Evolutionary conservation across 2,329 filamentous ascomycete species (phyloP).

Genomic region (Pestalotiopsis sp.): DNA sequence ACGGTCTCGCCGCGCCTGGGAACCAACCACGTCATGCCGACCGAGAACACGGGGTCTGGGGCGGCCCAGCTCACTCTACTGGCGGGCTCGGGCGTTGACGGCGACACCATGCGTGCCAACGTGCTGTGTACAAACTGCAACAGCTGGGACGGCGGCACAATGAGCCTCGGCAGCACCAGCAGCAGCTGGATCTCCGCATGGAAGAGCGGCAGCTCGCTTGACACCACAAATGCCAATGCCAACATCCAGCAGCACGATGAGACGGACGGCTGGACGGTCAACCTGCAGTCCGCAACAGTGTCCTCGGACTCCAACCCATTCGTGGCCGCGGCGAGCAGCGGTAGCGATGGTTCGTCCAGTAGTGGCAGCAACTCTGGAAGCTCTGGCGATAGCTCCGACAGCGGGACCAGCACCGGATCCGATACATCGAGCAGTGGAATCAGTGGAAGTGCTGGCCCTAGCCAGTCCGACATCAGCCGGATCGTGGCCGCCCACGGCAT

Average conservation of each 20-base stretch:
- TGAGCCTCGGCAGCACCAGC: conserved; percentile 43
- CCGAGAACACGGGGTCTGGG: conserved; percentile 39
- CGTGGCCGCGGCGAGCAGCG: conserved; percentile 21
- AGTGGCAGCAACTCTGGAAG: conserved; percentile 18
- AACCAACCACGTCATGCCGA: conserved; percentile 49
- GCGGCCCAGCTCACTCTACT: conserved; percentile 54
- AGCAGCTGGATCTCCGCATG: conserved; percentile 58
- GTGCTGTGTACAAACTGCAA: conserved; percentile 57
- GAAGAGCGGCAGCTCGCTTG: conserved; percentile 48
- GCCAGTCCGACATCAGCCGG: conserved; percentile 17
- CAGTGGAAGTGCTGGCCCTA: conserved; percentile 15
- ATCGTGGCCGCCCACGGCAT: conserved; percentile 54
- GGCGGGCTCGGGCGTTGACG: conserved; percentile 58
- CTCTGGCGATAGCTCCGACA: conserved; percentile 13
- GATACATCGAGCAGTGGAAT: conserved; percentile 14
- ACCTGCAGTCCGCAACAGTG: conserved; percentile 51
- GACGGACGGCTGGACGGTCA: conserved; percentile 45
- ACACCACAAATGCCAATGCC: conserved; percentile 41
- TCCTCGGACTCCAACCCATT: conserved; percentile 57
- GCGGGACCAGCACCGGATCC: conserved; percentile 6
- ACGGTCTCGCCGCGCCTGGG: conserved; percentile 62
- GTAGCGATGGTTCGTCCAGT: conserved; percentile 12
- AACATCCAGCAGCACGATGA: conserved; percentile 50
- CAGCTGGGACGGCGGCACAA: conserved; percentile 43
- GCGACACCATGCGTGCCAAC: conserved; percentile 60